phyloP scores from a whole-genome alignment of 1,284 basidiomycete genomes.

The Grifola frondosa region DNA sequence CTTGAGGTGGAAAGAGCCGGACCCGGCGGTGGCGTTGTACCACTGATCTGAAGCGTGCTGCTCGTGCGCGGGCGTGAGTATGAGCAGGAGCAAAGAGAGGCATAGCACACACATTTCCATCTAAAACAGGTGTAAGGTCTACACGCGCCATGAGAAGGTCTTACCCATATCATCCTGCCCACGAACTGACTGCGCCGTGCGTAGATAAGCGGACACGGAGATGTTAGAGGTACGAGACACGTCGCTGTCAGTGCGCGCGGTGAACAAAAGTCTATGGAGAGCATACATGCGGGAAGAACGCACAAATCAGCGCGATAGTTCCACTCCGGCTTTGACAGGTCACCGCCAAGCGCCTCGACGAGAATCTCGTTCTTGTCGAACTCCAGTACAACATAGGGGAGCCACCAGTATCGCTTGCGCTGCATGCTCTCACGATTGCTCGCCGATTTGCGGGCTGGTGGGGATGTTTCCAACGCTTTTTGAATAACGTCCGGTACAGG shows the following conservation, averaged over 20 bases:
- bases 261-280: slow-evolving; percentile 9
- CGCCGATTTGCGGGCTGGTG: slow-evolving; percentile 50
- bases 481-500: slow-evolving; percentile 86
- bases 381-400: slow-evolving; percentile 96
- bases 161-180: slow-evolving; percentile 90
- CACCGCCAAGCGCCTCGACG: slow-evolving; percentile 93
- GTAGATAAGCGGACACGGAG: slow-evolving; percentile 84
- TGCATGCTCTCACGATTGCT: slow-evolving; percentile 86
- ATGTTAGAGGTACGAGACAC: slow-evolving; percentile 91
- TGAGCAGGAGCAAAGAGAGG: slow-evolving; percentile 1
- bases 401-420: slow-evolving; percentile 91
- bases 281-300: slow-evolving; percentile 31
- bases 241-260: slow-evolving; percentile 50
- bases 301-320: slow-evolving; percentile 97
- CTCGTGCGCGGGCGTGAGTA: background rate
- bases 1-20: slow-evolving; percentile 94
- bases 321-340: slow-evolving; percentile 85
- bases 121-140: slow-evolving; percentile 87
- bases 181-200: slow-evolving; percentile 65
- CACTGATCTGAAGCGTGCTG: slow-evolving; percentile 82
- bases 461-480: slow-evolving; percentile 66
- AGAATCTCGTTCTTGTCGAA: slow-evolving; percentile 99
- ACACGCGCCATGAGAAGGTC: slow-evolving; percentile 90
- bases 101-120: slow-evolving; percentile 58
- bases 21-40: slow-evolving; percentile 84